These are phyloP conservation scores for Parasitella parasitica DNA, from an alignment of 371 early-diverging fungal species.

Conservation along the genomic window DNA sequence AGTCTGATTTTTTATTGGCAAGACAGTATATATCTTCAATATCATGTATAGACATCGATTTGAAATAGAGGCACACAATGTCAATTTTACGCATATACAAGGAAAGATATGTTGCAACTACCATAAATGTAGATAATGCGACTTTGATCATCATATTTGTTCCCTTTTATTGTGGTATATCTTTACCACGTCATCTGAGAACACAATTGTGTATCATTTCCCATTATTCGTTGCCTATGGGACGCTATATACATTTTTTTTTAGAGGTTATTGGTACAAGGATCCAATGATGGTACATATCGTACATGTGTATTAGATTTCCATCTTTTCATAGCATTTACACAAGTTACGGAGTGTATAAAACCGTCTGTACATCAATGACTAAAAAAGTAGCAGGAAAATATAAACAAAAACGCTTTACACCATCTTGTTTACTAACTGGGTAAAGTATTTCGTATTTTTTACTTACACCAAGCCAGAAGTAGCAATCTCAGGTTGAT, in stretches of 20 bases:
- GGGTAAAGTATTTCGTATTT: background rate
- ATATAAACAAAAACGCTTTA: background rate
- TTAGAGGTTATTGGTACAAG: too few species aligned
- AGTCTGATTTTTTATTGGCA: background rate
- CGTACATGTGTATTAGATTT: too few species aligned
- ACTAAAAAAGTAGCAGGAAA: background rate
- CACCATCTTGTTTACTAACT: background rate
- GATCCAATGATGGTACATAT: too few species aligned
- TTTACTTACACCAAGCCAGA: background rate
- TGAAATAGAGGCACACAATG: background rate
- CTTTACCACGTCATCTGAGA: background rate
- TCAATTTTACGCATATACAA: background rate
- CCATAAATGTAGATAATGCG: background rate
- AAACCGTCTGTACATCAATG: background rate
- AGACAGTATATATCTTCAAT: too few species aligned
- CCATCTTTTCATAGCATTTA: too few species aligned
- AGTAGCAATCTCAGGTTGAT: background rate
- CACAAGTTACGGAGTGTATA: too few species aligned
- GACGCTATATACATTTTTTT: background rate
- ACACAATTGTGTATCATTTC: background rate
- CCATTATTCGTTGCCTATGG: background rate
- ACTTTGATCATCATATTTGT: background rate
- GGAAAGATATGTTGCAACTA: background rate
- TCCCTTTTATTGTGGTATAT: background rate
- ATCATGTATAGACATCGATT: too few species aligned